Base-by-base conservation (phyloP, 805 yeast species). In the Alloascoidea africana region DNA sequence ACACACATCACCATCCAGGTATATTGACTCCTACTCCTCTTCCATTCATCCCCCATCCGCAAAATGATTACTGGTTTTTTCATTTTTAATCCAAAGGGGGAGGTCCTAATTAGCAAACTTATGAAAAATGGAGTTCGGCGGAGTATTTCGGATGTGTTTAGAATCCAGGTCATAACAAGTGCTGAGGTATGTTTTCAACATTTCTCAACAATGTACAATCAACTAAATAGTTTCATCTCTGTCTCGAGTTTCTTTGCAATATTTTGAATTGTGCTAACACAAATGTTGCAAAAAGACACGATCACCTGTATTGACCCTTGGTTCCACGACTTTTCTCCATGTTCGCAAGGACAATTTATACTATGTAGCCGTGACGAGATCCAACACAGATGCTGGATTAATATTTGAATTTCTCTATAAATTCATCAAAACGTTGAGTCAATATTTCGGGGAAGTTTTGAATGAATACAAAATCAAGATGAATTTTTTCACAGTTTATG, bases 261-360 rank as follows among this genome's bases (percentile, higher is more conserved):
- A 17, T 19, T 3, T n/a, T 16, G 18, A 14, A 4, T 8, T 2
- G 15, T 5, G 14, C 27, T n/a, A 4, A 11, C n/a, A 18, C 17
- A 14, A 8, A 34, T 37, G 18, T 15, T 23, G 37, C 14, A 16
- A 19, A 18, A 34, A 58, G 54, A 59, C 65, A n/a, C 60, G 76
- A 43, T 70, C 84, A 0, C 89, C 91, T 0, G 66, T 81, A 1
- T 59, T 89, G 34, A 91, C 97, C 0, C 59, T 91, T 34, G 97
- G 97, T 1, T 83, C 94, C 0, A 91, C 97, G 0, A 79, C 95
- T 0, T 91, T 89, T 52, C 66, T 85, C 38, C 87, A 85, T 50
- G 76, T 83, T 36, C 72, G 71, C 44, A 62, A 63, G 41, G 63
- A 65, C 11, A 61, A 66, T 37, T 47, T 89, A 13, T 91, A 93